phyloP scores from a whole-genome alignment of 805 yeast species.

The Nakazawaea populi region DNA sequence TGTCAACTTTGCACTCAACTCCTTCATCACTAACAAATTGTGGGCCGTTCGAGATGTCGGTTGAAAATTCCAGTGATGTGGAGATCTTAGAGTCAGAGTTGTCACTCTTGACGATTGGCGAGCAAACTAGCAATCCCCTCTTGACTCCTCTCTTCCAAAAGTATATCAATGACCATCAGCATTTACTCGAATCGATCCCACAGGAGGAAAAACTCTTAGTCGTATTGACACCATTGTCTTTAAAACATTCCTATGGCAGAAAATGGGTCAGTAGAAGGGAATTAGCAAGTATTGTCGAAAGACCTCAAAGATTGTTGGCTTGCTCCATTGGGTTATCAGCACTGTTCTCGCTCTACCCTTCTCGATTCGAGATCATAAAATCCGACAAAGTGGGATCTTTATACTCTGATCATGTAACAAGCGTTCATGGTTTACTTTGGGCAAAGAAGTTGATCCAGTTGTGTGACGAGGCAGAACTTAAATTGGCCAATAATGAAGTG shows the following conservation, averaged over 20 bases:
- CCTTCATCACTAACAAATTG: too few relatives aligned
- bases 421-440: constrained; percentile 75
- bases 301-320: constrained; percentile 77
- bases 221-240: constrained; percentile 62
- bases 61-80: constrained; percentile 4
- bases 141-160: background rate
- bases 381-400: constrained; percentile 33
- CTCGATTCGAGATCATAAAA: constrained; percentile 42
- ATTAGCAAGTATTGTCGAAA: constrained; percentile 65
- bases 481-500: constrained; percentile 44
- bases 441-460: constrained; percentile 50
- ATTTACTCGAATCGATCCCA: constrained; percentile 15
- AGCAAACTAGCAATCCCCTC: background rate
- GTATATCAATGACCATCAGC: background rate
- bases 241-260: constrained; percentile 69
- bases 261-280: constrained; percentile 70
- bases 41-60: background rate
- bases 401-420: constrained; percentile 52
- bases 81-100: constrained; percentile 7
- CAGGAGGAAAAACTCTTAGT: constrained; percentile 48
- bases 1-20: too few relatives aligned
- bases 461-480: constrained; percentile 52
- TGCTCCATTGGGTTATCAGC: constrained; percentile 74
- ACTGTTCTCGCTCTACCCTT: constrained; percentile 64
- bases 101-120: background rate